These are phyloP conservation scores for Umbelopsis ramanniana DNA, from an alignment of 192 early-diverging fungal species.

Conservation along the genomic window DNA sequence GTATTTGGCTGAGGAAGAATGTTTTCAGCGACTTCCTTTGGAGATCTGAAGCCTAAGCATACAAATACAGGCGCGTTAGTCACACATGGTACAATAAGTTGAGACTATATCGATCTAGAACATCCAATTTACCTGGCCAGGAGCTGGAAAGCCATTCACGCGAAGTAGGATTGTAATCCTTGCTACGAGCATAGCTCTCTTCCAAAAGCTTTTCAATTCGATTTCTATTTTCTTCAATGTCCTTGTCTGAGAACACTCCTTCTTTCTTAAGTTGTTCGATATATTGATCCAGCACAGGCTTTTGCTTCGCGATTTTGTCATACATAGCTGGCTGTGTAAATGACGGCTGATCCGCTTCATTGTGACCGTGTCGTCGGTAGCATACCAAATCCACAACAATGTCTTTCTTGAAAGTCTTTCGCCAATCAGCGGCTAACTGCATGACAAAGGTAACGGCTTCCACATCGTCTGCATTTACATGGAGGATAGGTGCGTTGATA, in stretches of 20 bases:
- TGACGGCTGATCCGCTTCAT: conserved; percentile 97
- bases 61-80: background rate
- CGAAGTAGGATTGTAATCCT: conserved; percentile 85
- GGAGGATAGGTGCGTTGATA: conserved; percentile 93
- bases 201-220: conserved; percentile 90
- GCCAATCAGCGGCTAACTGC: conserved; percentile 95
- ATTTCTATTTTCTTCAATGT: conserved; percentile 89
- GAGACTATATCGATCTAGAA: too few relatives aligned
- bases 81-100: background rate
- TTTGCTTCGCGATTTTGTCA: conserved; percentile 83
- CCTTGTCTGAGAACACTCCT: conserved; percentile 82
- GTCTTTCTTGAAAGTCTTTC: conserved; percentile 94
- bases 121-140: conserved; percentile 74
- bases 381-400: conserved; percentile 98
- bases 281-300: conserved; percentile 85
- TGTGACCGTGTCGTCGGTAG: conserved; percentile 98
- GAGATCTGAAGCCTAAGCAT: conserved; percentile 64
- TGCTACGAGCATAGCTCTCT: conserved; percentile 88
- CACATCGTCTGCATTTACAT: conserved; percentile 97
- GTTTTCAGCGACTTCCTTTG: conserved; percentile 71
- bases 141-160: conserved; percentile 95
- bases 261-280: conserved; percentile 81
- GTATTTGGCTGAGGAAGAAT: conserved; percentile 71
- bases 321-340: conserved; percentile 99
- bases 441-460: conserved; percentile 97